Conservation (phyloP, 2,329 filamentous ascomycete genomes). For the Arthrobotrys musiformis region DNA sequence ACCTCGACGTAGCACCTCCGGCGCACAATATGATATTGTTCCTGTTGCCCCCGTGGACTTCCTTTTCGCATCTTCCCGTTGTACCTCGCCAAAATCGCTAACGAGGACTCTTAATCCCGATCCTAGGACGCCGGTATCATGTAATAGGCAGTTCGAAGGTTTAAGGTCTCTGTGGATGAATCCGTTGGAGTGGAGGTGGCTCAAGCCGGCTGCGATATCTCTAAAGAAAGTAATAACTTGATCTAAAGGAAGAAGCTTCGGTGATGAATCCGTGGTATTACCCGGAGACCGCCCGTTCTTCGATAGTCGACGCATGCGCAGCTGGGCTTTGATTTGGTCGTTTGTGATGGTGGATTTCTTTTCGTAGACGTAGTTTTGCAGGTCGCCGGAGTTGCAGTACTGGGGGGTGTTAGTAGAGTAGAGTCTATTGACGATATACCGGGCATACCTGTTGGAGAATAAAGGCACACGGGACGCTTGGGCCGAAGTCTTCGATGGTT, state of each 20-base stretch:
- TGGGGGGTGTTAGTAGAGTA: slow-evolving; percentile 27
- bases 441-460: slow-evolving; percentile 81
- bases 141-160: slow-evolving; percentile 91
- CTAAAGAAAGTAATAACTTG: slow-evolving; percentile 97
- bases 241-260: slow-evolving; percentile 76
- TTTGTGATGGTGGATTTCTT: slow-evolving; percentile 72
- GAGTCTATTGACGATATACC: neutral
- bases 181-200: slow-evolving; percentile 87
- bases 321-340: slow-evolving; percentile 81
- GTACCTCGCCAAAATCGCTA: slow-evolving; percentile 97
- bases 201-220: slow-evolving; percentile 90
- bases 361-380: slow-evolving; percentile 82
- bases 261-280: slow-evolving; percentile 58
- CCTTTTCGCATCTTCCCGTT: slow-evolving; percentile 81
- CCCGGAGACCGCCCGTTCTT: slow-evolving; percentile 72
- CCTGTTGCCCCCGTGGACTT: slow-evolving; percentile 92
- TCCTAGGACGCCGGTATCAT: slow-evolving; percentile 71
- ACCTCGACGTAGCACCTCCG: slow-evolving; percentile 81
- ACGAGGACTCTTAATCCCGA: slow-evolving; percentile 82
- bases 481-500: slow-evolving; percentile 73
- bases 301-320: slow-evolving; percentile 80
- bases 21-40: slow-evolving; percentile 96
- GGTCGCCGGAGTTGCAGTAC: slow-evolving; percentile 93
- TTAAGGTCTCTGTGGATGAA: slow-evolving; percentile 98
- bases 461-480: slow-evolving; percentile 91